Percentiles rank a stretch among this genome's conserved stretches.
These are phyloP conservation scores for Tetracladium setigerum DNA, from an alignment of 495 filamentous ascomycete genomes.

Conservation along the genomic window DNA sequence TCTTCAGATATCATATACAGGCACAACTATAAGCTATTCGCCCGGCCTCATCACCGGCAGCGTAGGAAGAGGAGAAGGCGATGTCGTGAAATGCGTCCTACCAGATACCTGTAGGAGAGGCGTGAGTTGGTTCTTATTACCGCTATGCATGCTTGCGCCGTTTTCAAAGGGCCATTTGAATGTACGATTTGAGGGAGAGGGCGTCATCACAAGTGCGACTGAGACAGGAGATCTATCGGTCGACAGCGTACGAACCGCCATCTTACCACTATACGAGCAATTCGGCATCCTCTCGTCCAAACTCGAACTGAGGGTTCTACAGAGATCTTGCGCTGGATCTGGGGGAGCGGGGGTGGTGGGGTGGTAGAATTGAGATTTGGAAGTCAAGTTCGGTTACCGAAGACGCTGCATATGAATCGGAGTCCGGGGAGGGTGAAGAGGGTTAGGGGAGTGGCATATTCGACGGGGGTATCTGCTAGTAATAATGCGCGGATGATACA, in stretches of 20 bases:
- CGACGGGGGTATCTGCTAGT: constrained; percentile 76
- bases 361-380: constrained; percentile 88
- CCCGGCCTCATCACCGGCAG: constrained; percentile 88
- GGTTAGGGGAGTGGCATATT: constrained; percentile 88
- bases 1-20: constrained; percentile 92
- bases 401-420: constrained; percentile 84
- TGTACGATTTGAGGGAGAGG: constrained; percentile 79
- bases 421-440: constrained; percentile 76
- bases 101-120: constrained; percentile 68
- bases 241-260: constrained; percentile 88
- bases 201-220: constrained; percentile 87
- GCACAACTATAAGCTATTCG: constrained; percentile 82
- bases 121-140: constrained; percentile 86
- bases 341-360: constrained; percentile 72
- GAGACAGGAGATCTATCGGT: constrained; percentile 74
- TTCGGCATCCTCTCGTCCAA: constrained; percentile 78
- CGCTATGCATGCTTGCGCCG: constrained; percentile 82
- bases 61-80: constrained; percentile 44
- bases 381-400: constrained; percentile 84
- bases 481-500: constrained; percentile 97
- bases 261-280: constrained; percentile 79
- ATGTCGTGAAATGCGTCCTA: constrained; percentile 70
- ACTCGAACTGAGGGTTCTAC: constrained; percentile 79
- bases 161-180: constrained; percentile 87
- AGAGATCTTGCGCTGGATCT: constrained; percentile 65